A percentile compares a stretch with the other conserved stretches of the same genome.
Evolutionary conservation across 2,329 filamentous ascomycete species (phyloP).

Genomic region (Harringtonia aguacate): DNA sequence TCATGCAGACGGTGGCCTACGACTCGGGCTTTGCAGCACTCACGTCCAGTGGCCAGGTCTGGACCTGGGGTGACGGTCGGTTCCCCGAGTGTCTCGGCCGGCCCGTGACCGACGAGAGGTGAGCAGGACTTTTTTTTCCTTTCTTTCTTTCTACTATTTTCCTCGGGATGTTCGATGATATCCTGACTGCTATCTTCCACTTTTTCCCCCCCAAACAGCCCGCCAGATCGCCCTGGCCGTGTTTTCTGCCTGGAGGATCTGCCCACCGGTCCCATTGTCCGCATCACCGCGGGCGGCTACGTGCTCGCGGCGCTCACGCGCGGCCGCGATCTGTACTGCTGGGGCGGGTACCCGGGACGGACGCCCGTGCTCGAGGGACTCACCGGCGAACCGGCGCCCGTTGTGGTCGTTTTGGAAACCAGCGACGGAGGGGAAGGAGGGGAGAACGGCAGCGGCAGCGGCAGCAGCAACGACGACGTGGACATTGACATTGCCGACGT

Average conservation of each 20-base stretch:
- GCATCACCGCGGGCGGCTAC: constrained; percentile 47
- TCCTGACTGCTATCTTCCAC: too few species aligned
- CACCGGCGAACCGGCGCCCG: constrained; percentile 27
- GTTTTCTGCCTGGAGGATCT: constrained; percentile 41
- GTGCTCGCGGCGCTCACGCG: constrained; percentile 45
- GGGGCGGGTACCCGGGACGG: constrained; percentile 37
- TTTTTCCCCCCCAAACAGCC: constrained; percentile 15
- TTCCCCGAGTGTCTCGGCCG: constrained; percentile 47
- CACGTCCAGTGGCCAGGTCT: constrained; percentile 31
- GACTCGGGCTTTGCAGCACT: constrained; percentile 39
- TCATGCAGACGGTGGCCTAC: constrained; percentile 34
- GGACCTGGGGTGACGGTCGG: constrained; percentile 47
- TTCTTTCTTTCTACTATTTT: background rate
- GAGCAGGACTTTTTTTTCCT: constrained; percentile 7
- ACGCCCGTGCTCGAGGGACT: constrained; percentile 13
- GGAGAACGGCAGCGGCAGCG: constrained; percentile 43
- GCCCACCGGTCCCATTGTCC: constrained; percentile 37
- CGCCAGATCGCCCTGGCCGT: constrained; percentile 32
- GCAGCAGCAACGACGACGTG: constrained; percentile 24
- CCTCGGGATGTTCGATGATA: too few species aligned
- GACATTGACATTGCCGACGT: constrained; percentile 45
- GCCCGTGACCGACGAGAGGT: constrained; percentile 26
- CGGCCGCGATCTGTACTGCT: constrained; percentile 48
- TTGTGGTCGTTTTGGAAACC: constrained; percentile 29
- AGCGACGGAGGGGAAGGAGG: too few species aligned